Conservation (phyloP, 257 asterid species). For the Nicotiana sylvestris region DNA sequence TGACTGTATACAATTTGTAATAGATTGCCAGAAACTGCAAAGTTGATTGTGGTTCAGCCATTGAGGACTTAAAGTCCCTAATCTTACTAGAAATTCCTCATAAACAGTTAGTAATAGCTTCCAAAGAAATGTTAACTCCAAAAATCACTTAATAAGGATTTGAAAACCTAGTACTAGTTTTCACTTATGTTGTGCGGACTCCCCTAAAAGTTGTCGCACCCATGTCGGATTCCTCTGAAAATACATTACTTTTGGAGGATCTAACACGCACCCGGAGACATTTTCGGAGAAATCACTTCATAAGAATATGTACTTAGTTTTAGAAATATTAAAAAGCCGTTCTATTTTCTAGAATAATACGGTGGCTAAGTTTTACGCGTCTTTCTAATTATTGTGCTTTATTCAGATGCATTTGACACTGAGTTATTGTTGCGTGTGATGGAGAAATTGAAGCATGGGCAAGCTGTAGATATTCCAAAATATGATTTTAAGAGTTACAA, state of each 20-base stretch:
- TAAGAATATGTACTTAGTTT: neutral
- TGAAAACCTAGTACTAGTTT: neutral
- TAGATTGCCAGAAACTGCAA: neutral
- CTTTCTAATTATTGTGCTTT: constrained; percentile 7
- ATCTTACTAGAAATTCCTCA: neutral
- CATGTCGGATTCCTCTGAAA: no score
- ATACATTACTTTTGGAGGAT: no score
- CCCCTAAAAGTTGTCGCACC: no score
- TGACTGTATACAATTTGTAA: neutral
- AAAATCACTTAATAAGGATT: neutral
- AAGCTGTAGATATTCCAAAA: constrained; percentile 91
- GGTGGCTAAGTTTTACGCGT: neutral
- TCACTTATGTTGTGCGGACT: no score
- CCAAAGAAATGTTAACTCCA: neutral
- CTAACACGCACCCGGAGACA: no score
- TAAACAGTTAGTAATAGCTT: neutral
- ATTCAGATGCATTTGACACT: constrained; percentile 81
- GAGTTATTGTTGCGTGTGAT: constrained; percentile 56
- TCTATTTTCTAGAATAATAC: neutral
- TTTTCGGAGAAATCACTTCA: neutral
- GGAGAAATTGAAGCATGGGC: constrained; percentile 79
- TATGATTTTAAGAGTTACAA: constrained; percentile 88
- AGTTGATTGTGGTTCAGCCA: neutral
- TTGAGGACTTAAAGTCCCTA: neutral
- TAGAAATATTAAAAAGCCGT: neutral